These are phyloP conservation scores for Irineochytrium annulatum DNA, from an alignment of 192 early-diverging fungal genomes.

Conservation along the genomic window DNA sequence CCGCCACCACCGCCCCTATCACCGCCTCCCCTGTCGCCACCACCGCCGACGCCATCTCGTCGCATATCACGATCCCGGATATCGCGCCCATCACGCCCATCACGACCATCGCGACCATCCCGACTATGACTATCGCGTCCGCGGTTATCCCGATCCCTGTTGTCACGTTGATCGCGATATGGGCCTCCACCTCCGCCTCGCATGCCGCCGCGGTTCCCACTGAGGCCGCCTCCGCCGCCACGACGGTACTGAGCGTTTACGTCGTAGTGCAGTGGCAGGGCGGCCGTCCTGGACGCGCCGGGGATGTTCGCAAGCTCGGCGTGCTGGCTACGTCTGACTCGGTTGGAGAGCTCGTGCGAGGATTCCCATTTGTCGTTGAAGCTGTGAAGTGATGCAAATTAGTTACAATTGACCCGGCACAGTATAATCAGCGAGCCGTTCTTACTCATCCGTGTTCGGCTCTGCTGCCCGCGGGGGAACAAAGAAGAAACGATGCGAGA, in stretches of 20 bases:
- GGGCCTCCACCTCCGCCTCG: background rate
- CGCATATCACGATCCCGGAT: slow-evolving; percentile 36
- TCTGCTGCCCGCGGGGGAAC: slow-evolving; percentile 1
- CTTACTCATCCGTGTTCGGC: slow-evolving; percentile 9
- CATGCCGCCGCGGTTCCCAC: background rate
- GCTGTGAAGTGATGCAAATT: slow-evolving; percentile 4
- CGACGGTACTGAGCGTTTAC: slow-evolving; percentile 4
- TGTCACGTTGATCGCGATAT: background rate
- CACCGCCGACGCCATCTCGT: slow-evolving; percentile 18
- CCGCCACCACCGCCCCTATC: slow-evolving; percentile 10
- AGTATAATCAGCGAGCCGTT: background rate
- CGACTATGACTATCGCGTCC: slow-evolving; percentile 8
- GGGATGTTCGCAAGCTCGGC: background rate
- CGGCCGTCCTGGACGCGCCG: background rate
- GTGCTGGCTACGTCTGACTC: background rate
- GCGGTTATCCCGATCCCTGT: background rate
- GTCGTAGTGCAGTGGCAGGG: slow-evolving; percentile 11
- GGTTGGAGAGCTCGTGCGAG: slow-evolving; percentile 18
- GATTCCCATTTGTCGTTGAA: slow-evolving; percentile 21
- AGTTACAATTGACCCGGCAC: too few species aligned
- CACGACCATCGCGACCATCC: slow-evolving; percentile 36
- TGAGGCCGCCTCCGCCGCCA: background rate
- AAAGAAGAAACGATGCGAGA: slow-evolving; percentile 40
- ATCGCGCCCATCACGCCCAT: slow-evolving; percentile 46
- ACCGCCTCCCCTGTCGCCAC: slow-evolving; percentile 17